Base-by-base conservation (phyloP, 306 rosid species). In the Cucurbita moschata region DNA sequence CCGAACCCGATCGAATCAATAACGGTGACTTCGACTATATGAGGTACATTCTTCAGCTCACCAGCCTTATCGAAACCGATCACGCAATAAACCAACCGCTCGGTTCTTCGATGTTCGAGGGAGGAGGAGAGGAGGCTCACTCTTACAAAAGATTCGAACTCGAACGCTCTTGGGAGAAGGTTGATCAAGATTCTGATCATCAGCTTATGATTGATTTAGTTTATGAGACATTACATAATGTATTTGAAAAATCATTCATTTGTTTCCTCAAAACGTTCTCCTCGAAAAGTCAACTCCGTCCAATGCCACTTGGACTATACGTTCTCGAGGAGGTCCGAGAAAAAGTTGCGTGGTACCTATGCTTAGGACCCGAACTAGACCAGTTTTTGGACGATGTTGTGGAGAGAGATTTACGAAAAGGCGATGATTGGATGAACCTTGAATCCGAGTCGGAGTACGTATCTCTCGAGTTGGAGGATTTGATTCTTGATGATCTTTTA, bases 291-390 rank as follows among this genome's bases (percentile, higher is more conserved):
- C 72, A 18, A 19, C 86, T 83, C 53, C 87, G 55, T 71, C 83
- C 89, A 60, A 82, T 78, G 80, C 85, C 86, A 0, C 81, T 79
- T 65, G 96, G 92, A 59, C 19, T 79, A 14, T 76, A 52, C 37
- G 87, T 91, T 81, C 82, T 88, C 5, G 80, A 82, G 43, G 84
- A 79, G 73, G 96, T 88, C 4, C 86, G 90, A 92, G 12, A 10
- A 7, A 81, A 76, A 82, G 73, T 82, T 10, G 66, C 75, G 49
- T 78, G 79, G 44, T 77, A 77, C 77, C 15, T 84, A 72, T 78
- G 82, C 83, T 79, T 89, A 83, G 88, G 85, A 78, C 97, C 95
- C 3, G 97, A 89, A 83, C 77, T 91, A 78, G 92, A 88, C 80
- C 87, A 71, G 75, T 85, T 91, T 46, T 53, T 95, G 75, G 96